Conservation (phyloP, 352 stramenopile species). For the Phytophthora foliorum region DNA sequence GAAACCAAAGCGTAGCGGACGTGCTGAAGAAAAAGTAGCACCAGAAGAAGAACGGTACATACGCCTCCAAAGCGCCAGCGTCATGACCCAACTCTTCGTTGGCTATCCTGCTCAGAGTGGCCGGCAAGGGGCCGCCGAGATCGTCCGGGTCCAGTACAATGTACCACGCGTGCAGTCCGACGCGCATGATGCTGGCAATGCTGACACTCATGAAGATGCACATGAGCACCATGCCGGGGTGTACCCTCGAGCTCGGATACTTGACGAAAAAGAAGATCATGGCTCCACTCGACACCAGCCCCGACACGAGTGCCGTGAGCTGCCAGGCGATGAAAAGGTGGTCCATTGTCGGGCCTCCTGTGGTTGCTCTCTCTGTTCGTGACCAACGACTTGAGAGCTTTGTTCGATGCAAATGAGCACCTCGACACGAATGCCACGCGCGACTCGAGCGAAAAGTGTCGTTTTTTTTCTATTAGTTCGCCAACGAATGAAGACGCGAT, state of each 20-base stretch:
- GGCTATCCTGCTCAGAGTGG: slow-evolving; percentile 71
- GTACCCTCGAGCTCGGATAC: slow-evolving; percentile 64
- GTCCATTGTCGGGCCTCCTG: slow-evolving; percentile 46
- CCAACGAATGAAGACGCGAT: slow-evolving; percentile 12
- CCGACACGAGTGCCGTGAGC: slow-evolving; percentile 68
- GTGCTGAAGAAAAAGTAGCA: slow-evolving; percentile 86
- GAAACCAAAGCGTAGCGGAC: slow-evolving; percentile 82
- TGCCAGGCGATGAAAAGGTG: slow-evolving; percentile 81
- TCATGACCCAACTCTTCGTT: slow-evolving; percentile 59
- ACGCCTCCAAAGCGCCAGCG: slow-evolving; percentile 44
- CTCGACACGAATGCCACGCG: slow-evolving; percentile 31
- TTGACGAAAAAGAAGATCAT: slow-evolving; percentile 84
- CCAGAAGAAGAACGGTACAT: slow-evolving; percentile 87
- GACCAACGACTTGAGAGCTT: slow-evolving; percentile 18
- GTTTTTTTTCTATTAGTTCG: slow-evolving; percentile 20
- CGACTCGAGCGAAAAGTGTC: slow-evolving; percentile 18
- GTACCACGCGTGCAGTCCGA: slow-evolving; percentile 70
- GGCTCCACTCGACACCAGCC: slow-evolving; percentile 52
- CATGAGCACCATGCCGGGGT: slow-evolving; percentile 80
- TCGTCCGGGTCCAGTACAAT: slow-evolving; percentile 26
- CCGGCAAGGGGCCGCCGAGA: slow-evolving; percentile 30
- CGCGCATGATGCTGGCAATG: slow-evolving; percentile 73
- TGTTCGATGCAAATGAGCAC: slow-evolving; percentile 5
- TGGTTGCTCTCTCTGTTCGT: slow-evolving; percentile 2
- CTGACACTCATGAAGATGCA: slow-evolving; percentile 81